Base-by-base conservation (phyloP, 2,329 filamentous ascomycete genomes). In the Fusarium brachygibbosum region DNA sequence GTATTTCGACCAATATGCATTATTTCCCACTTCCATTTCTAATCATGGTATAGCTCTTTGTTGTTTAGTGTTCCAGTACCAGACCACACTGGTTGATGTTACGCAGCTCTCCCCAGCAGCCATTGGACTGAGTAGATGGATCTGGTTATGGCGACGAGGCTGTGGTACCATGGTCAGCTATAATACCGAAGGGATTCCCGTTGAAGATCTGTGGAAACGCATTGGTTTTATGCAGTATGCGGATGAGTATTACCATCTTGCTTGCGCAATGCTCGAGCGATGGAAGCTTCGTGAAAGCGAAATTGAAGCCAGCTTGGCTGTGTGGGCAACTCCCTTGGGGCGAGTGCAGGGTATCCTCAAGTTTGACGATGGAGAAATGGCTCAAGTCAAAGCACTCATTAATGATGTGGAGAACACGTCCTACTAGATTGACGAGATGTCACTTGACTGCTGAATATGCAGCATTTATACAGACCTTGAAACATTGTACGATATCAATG, bases 161-260 rank as follows among this genome's bases (percentile, higher is more conserved):
- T 11, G 4, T 4, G 6, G 31, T 10, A 3, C 3, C 0, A 16
- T 13, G 5, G 2, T 10, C 6, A 29, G 29, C 29, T 29, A 29
- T 29, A n/a, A 13, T 32, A 23, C 35, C 3, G 35, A 41, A 3
- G 7, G 3, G 8, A 17, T 17, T n/a, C 13, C 6, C 1, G 2
- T 10, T 31, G 25, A 40, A 4, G 5, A 5, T 14, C 28, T 31
- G n/a, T 52, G 49, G 49, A 19, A 52, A 10, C 49, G 49, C 0
- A 5, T 42, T 6, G 37, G 49, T 0, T 52, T 41, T 2, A 52
- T 52, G 49, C 49, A 41, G 8, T 16, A 52, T 3, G 35, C 49
- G 1, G 6, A 52, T 13, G 49, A 52, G 5, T 42, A 42, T 6
- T 23, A 42, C 14, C 50, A 42, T 32, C 37, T 53, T 42, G 37